These are phyloP conservation scores for Irineochytrium annulatum DNA, from an alignment of 192 early-diverging fungal species.

Conservation along the genomic window DNA sequence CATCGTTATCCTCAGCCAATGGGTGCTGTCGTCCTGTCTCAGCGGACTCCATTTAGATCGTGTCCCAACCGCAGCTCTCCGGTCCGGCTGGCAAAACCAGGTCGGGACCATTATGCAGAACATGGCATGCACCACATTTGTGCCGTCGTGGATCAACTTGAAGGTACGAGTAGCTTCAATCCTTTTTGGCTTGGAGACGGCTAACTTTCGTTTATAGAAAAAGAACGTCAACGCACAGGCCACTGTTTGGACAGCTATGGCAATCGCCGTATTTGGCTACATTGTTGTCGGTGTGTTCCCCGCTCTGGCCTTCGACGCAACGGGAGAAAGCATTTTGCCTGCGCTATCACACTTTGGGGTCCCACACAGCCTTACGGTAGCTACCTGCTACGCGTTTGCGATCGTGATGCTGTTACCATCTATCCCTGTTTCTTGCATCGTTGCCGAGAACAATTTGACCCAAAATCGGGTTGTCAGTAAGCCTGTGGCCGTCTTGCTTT, in stretches of 20 bases:
- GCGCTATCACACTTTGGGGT: slow-evolving; percentile 19
- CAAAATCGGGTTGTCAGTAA: slow-evolving; percentile 33
- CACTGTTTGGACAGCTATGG: slow-evolving; percentile 41
- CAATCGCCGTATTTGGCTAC: slow-evolving; percentile 35
- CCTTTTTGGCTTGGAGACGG: background rate
- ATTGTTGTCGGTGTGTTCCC: slow-evolving; percentile 41
- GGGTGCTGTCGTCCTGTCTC: slow-evolving; percentile 32
- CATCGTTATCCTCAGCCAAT: slow-evolving; percentile 36
- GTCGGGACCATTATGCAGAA: slow-evolving; percentile 51
- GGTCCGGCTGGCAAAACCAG: slow-evolving; percentile 23
- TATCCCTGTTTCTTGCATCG: slow-evolving; percentile 48
- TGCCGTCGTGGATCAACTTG: slow-evolving; percentile 57
- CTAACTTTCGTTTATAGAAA: slow-evolving; percentile 23
- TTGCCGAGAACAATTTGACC: slow-evolving; percentile 40
- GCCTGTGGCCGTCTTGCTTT: slow-evolving; percentile 21
- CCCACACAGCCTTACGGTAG: slow-evolving; percentile 29
- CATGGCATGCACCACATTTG: slow-evolving; percentile 47
- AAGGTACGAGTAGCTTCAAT: slow-evolving; percentile 31
- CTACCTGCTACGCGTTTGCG: slow-evolving; percentile 40
- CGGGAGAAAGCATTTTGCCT: slow-evolving; percentile 29
- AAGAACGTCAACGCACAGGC: slow-evolving; percentile 46
- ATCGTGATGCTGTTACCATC: slow-evolving; percentile 49
- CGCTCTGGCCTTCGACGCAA: slow-evolving; percentile 15
- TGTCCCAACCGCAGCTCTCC: slow-evolving; percentile 28
- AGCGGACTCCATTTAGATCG: slow-evolving; percentile 10